Evolutionary conservation across 2,329 filamentous ascomycete species (phyloP), one percentile per base, ranked within the genome.

Genomic region (Aaosphaeria pasadenensis): DNA sequence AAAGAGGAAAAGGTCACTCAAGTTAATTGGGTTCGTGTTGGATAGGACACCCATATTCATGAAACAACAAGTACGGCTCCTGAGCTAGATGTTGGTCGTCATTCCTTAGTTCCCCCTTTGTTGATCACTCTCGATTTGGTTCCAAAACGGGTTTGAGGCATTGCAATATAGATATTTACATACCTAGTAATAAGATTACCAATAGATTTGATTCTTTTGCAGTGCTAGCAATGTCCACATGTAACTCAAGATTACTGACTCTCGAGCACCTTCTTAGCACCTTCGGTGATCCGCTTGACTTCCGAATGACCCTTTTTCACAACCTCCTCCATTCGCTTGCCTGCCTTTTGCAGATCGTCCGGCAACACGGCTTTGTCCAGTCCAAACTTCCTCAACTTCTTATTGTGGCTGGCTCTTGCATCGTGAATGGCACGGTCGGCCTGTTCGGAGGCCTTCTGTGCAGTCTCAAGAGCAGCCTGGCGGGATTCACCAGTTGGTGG

Each of bases 401-500:
- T 79, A 51, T 78, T 75, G 54, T 78, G 75, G 43, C 70, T 71
- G 30, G 70, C 69, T 42, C 76, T 61, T 17, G 74, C 76, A 51
- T 71, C 71, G 38, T 73, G 66, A 33, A 78, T 64, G 39, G 54
- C 63, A 39, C 63, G 69, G 43, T 68, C 64, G 1, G 75, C 76
- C 17, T 66, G 66, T 45, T 76, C 73, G 4, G 71, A 67, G 5
- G 72, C 72, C 52, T 73, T 74, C 5, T 60, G 58, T 7, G 76
- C 73, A 5, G 59, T 53, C 0, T 71, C 62, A 3, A 75, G 57
- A 9, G 69, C 70, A 4, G 58, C 59, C 42, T 74, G 71, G 29
- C 78, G 70, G n/a, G 75, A 74, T 53, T 83, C 80, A 43, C 78
- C 80, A 0, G 80, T 84, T 0, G 80, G 79, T 5, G 81, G 78